Base-by-base conservation (phyloP, 805 yeast species). In the Lipomyces spencermartinsiae region DNA sequence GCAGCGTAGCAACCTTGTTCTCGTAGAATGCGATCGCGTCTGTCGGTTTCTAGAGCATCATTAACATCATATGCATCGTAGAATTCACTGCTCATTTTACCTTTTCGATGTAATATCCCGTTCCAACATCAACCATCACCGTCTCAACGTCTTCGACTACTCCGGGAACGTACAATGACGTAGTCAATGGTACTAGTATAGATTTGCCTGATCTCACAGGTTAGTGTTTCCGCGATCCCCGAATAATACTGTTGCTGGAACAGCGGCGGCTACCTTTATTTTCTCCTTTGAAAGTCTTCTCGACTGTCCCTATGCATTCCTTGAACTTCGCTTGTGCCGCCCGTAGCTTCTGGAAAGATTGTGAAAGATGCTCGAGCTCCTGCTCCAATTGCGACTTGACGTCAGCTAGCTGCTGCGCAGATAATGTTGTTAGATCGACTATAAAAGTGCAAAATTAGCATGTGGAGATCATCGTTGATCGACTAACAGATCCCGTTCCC, bases 41-140 rank as follows among this genome's bases (percentile, higher is more conserved):
- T 7, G 81, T 80, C 0, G 86, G 85, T 60, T 78, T 78, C 79
- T 75, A 55, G 19, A 61, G 39, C 16, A 34, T 10, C 22, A 59
- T 46, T 34, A 14, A 29, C 31, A 19, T 34, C 46, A 34, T n/a
- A 14, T 1, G 43, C 14, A 14, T 31, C 58, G 12, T 14, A 53
- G 16, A n/a, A 25, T 12, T 31, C n/a, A 53, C 16, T 12, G 56
- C n/a, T n/a, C 1, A n/a, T 25, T 73, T 22, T 46, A 73, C 76
- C 73, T 95, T 95, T 76, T 92, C 97, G 19, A 93, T 93, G 76
- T 85, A 95, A 77, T 95, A 95, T 1, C 98, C 98, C 0, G 99
- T 95, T 46, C 99, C 99, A 33, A 95, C 89, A 76, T 95, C 99
- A 9, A 95, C 97, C 77, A 95, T 82, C 74, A 89, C 95, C 67